Percentiles rank a stretch among this genome's conserved stretches.
These are phyloP conservation scores for Kwoniella europaea DNA, from an alignment of 768 basidiomycete species.

Conservation along the genomic window DNA sequence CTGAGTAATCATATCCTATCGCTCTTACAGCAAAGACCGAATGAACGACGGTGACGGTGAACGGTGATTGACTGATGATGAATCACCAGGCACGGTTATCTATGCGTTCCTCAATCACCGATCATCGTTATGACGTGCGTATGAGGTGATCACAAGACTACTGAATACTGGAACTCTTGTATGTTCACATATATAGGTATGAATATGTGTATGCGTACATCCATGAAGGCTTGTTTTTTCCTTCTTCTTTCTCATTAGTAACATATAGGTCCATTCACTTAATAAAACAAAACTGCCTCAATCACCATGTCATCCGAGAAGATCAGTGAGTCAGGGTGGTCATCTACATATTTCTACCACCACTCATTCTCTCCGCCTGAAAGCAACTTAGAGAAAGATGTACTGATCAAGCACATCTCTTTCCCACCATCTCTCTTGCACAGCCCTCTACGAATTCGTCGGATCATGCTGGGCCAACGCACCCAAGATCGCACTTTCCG, in stretches of 20 bases:
- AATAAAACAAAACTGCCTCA: background rate
- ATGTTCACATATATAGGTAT: background rate
- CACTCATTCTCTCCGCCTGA: background rate
- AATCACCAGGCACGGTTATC: background rate
- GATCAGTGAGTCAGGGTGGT: conserved; percentile 14
- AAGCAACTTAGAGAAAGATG: background rate
- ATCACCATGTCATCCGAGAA: conserved; percentile 23
- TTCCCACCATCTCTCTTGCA: background rate
- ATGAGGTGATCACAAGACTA: conserved; percentile 10
- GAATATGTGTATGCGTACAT: background rate
- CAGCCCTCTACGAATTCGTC: conserved; percentile 50
- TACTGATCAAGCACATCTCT: background rate
- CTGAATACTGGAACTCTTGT: background rate
- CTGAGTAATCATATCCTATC: no score
- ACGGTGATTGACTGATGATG: background rate
- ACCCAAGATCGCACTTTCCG: conserved; percentile 45
- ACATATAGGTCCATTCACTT: background rate
- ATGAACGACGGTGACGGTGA: background rate
- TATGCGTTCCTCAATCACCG: background rate
- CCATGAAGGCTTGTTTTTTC: background rate
- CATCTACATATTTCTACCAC: background rate
- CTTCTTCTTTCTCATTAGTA: background rate
- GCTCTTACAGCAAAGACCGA: no score
- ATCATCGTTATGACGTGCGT: background rate
- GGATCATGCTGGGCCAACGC: conserved; percentile 53